Conservation (phyloP, 805 yeast species). For the Pichia kluyveri region DNA sequence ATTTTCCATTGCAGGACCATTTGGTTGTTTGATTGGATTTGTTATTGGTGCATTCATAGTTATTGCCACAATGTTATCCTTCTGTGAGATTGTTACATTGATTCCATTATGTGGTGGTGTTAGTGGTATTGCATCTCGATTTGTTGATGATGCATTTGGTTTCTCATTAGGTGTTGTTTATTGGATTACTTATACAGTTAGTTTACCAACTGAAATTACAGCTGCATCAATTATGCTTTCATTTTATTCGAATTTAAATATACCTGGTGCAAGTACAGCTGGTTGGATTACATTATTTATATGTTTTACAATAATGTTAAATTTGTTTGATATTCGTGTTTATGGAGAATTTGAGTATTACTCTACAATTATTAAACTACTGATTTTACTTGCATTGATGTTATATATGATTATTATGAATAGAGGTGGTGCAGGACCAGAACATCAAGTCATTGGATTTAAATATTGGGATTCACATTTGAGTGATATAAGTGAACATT, state of each 20-base stretch:
- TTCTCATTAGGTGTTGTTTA: slow-evolving; percentile 67
- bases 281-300: slow-evolving; percentile 62
- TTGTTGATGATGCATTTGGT: slow-evolving; percentile 72
- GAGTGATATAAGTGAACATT: slow-evolving; percentile 35
- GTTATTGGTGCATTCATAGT: slow-evolving; percentile 56
- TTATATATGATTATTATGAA: slow-evolving; percentile 59
- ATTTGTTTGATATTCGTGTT: slow-evolving; percentile 58
- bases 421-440: slow-evolving; percentile 43
- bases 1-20: slow-evolving; percentile 64
- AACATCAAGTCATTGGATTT: slow-evolving; percentile 47
- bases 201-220: slow-evolving; percentile 71
- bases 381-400: slow-evolving; percentile 44
- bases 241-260: slow-evolving; percentile 49
- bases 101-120: slow-evolving; percentile 76
- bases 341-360: slow-evolving; percentile 70
- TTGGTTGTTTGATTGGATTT: slow-evolving; percentile 66
- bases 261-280: slow-evolving; percentile 46
- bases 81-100: slow-evolving; percentile 75
- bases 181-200: slow-evolving; percentile 63
- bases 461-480: slow-evolving; percentile 54
- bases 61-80: slow-evolving; percentile 58
- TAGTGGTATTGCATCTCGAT: slow-evolving; percentile 63
- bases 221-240: slow-evolving; percentile 72
- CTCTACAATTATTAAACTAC: slow-evolving; percentile 48
- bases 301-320: slow-evolving; percentile 35